These are phyloP conservation scores for Pichia cabralensis DNA, from an alignment of 805 yeast species.

Conservation along the genomic window DNA sequence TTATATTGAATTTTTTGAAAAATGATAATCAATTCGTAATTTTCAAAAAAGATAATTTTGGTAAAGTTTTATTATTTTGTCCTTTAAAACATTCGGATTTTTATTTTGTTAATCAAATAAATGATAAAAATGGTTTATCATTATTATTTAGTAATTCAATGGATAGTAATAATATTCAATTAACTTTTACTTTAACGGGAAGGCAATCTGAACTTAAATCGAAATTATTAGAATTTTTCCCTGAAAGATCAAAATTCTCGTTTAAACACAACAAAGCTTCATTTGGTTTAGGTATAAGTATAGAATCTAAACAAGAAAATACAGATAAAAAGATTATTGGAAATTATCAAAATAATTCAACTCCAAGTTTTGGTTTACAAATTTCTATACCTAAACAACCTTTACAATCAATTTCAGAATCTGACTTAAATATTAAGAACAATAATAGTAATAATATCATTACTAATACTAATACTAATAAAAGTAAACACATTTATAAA, in stretches of 20 bases:
- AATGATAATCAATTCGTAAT: conserved; percentile 16
- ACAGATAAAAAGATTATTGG: no score
- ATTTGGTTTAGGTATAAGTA: conserved; percentile 9
- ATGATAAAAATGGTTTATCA: conserved; percentile 1
- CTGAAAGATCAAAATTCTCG: conserved; percentile 1
- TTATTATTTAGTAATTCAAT: conserved; percentile 13
- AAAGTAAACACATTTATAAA: no score
- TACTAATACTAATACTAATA: no score
- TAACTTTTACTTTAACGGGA: conserved; percentile 8
- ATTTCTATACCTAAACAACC: no score
- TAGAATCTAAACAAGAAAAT: no score
- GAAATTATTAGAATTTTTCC: conserved; percentile 8
- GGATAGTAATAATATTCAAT: conserved; percentile 4
- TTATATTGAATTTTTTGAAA: conserved; percentile 14
- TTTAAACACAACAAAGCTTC: background rate
- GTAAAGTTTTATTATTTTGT: conserved; percentile 26
- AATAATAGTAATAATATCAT: no score
- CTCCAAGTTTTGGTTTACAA: no score
- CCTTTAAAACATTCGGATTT: conserved; percentile 24
- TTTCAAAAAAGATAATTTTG: conserved; percentile 21
- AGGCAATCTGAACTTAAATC: background rate
- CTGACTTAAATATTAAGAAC: no score
- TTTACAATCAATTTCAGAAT: background rate
- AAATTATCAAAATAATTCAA: no score
- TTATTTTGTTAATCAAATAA: conserved; percentile 12